These are phyloP conservation scores for Excoecaria agallocha DNA, from an alignment of 345 rosid species.

Conservation along the genomic window DNA sequence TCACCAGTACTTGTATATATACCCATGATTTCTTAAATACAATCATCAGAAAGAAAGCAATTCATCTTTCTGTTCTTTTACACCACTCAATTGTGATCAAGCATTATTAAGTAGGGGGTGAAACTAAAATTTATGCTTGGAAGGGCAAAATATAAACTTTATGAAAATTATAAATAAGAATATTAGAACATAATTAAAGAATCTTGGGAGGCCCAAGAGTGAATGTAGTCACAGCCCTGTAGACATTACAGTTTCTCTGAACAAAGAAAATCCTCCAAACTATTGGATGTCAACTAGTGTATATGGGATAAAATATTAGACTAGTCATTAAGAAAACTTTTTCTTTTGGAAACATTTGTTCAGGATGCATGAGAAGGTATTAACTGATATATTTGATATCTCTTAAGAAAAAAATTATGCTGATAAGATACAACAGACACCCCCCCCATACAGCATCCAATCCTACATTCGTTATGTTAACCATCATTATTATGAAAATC, in stretches of 20 bases:
- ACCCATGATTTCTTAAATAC: no score
- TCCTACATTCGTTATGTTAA: not conserved
- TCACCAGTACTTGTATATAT: no score
- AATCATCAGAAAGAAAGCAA: no score
- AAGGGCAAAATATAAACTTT: no score
- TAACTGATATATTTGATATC: not conserved
- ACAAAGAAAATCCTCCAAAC: not conserved
- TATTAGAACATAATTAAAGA: no score
- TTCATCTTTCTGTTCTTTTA: not conserved
- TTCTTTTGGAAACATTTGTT: not conserved
- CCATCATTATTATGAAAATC: not conserved
- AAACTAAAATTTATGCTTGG: no score
- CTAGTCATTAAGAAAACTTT: not conserved
- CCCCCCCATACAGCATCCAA: not conserved
- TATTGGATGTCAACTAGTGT: not conserved
- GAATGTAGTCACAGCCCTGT: no score
- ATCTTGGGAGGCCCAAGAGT: no score
- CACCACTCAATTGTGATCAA: not conserved
- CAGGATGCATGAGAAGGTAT: not conserved
- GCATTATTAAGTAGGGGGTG: not conserved
- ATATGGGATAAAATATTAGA: not conserved
- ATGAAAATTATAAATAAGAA: no score
- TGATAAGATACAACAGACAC: not conserved
- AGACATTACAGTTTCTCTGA: not conserved
- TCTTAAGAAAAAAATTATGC: not conserved